Evolutionary conservation across 2,329 filamentous ascomycete species (phyloP), one percentile per base, ranked within the genome.

Genomic region (Aspergillus candidus): DNA sequence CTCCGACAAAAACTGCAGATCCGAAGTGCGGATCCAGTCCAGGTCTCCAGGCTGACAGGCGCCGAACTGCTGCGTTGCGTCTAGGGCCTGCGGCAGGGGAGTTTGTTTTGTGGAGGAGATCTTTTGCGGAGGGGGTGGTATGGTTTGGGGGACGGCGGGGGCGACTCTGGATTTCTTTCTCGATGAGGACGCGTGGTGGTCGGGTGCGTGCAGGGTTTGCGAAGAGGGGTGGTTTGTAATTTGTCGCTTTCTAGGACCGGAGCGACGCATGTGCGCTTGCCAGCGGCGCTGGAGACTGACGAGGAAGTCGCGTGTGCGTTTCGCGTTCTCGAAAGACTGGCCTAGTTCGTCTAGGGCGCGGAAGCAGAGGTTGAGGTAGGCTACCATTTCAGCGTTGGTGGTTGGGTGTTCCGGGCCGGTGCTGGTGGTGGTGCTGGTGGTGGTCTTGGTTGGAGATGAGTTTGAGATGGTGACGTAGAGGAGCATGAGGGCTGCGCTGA

Each of bases 401-500:
- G 42, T 61, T 39, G 11, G 48, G 15, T 14, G 48, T 38, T 50
- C 51, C 7, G 56, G 50, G 8, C 55, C 55, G 8, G 52, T 50
- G 37, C 54, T 55, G 17, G 40, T 45, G 3, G 58, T 51, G 27
- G 56, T 44, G 1, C 2, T 18, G 58, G 52, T 8, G 22, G 22
- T 27, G 6, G 18, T 4, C 18, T 27, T 27, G 22, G 5, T 27
- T 3, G 22, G 3, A 2, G 22, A 27, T 8, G 62, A 61, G 36
- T 56, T 60, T 4, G 64, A 66, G 13, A 66, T 61, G 1, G 62
- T 68, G 31, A 65, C 61, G 31, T 66, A 67, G 4, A 67, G 61
- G 6, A 67, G 54, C 55, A 67, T 67, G 4, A 72, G 54, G 1
- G 68, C 68, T 1, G 70, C 69, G 11, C 66, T 69, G 51, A 70